Conservation (phyloP, 1,284 basidiomycete genomes). For the Phylloporus gajari region DNA sequence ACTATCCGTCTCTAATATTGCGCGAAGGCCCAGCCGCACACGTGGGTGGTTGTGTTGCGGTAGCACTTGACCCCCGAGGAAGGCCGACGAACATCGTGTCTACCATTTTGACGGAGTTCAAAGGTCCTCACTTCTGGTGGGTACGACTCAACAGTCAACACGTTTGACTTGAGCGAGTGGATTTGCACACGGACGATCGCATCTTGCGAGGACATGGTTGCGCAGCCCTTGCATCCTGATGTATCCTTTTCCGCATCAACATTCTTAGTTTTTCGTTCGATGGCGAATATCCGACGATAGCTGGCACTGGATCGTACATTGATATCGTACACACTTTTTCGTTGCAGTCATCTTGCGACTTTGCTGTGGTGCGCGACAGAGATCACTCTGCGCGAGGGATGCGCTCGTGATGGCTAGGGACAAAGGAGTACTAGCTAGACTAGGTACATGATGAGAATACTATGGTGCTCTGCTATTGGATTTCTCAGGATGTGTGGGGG, state of each 20-base stretch:
- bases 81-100: constrained; percentile 49
- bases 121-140: constrained; percentile 81
- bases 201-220: constrained; percentile 73
- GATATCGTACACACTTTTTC: constrained; percentile 66
- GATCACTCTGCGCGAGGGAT: constrained; percentile 71
- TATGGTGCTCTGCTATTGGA: too few relatives aligned
- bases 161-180: constrained; percentile 82
- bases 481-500: too few relatives aligned
- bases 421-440: too few relatives aligned
- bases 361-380: constrained; percentile 73
- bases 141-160: constrained; percentile 80
- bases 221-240: not conserved
- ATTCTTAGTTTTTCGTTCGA: constrained; percentile 84
- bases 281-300: constrained; percentile 81
- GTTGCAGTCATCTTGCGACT: not conserved
- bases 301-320: constrained; percentile 75
- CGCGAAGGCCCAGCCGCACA: constrained; percentile 74
- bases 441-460: too few relatives aligned
- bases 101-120: not conserved
- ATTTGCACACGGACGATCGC: constrained; percentile 79
- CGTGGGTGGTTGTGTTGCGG: constrained; percentile 77
- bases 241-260: constrained; percentile 58
- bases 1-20: constrained; percentile 68
- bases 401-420: too few relatives aligned
- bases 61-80: constrained; percentile 80